These are phyloP conservation scores for Glonium stellatum DNA, from an alignment of 495 filamentous ascomycete species.

Conservation along the genomic window DNA sequence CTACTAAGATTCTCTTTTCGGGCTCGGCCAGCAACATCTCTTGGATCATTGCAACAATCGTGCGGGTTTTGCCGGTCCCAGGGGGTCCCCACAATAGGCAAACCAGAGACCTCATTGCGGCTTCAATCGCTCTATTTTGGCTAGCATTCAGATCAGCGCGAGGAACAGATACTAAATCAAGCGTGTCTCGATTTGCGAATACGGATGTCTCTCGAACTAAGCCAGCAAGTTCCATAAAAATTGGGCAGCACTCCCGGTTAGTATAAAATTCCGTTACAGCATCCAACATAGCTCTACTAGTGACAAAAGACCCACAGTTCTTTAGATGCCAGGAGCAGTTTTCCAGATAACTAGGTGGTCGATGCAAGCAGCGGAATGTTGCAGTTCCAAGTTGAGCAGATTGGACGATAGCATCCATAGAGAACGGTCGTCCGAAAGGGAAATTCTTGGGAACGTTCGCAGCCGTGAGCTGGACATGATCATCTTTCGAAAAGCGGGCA, in stretches of 20 bases:
- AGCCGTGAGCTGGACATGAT: conserved; percentile 41
- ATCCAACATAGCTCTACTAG: conserved; percentile 43
- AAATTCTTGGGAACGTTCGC: conserved; percentile 38
- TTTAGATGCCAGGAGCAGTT: conserved; percentile 41
- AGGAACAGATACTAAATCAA: not conserved
- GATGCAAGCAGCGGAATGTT: conserved; percentile 41
- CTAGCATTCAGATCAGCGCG: conserved; percentile 38
- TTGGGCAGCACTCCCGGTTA: conserved; percentile 29
- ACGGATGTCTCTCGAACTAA: not conserved
- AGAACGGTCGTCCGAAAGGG: conserved; percentile 27
- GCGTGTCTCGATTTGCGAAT: not conserved
- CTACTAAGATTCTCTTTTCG: conserved; percentile 38
- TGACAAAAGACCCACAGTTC: conserved; percentile 44
- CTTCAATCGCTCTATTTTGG: conserved; percentile 41
- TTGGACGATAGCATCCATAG: conserved; percentile 40
- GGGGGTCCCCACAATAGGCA: conserved; percentile 49
- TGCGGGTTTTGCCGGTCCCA: conserved; percentile 49
- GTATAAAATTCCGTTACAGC: conserved; percentile 38
- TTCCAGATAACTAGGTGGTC: conserved; percentile 37
- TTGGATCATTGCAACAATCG: conserved; percentile 42
- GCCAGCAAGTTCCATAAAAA: conserved; percentile 34
- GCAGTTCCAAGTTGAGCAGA: conserved; percentile 35
- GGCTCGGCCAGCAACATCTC: conserved; percentile 32
- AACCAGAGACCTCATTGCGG: conserved; percentile 35
- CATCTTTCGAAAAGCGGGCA: conserved; percentile 13